phyloP scores from a whole-genome alignment of 2,329 filamentous ascomycete species.

The Graphium sp. region DNA sequence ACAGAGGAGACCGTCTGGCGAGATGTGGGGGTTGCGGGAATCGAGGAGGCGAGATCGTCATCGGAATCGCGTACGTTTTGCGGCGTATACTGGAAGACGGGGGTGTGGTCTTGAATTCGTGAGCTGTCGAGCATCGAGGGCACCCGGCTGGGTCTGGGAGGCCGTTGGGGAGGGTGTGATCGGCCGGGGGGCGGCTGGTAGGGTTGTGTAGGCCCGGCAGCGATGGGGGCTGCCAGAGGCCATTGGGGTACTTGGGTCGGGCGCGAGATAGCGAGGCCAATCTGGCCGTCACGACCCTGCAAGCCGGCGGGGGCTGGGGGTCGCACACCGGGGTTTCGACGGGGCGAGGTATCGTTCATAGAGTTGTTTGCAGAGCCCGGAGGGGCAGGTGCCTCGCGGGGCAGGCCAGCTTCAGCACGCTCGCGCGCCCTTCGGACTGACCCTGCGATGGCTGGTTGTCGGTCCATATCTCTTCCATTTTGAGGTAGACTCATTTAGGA shows the following conservation, averaged over 20 bases:
- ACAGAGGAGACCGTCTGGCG: constrained; percentile 34
- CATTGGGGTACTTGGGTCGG: constrained; percentile 33
- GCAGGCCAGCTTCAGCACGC: constrained; percentile 23
- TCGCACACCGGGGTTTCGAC: constrained; percentile 10
- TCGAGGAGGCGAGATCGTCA: constrained; percentile 19
- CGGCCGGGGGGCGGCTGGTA: constrained; percentile 34
- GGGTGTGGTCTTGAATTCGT: constrained; percentile 35
- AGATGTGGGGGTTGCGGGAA: constrained; percentile 28
- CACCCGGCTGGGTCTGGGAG: constrained; percentile 34
- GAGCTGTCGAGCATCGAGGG: constrained; percentile 13
- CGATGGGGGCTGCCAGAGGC: constrained; percentile 27
- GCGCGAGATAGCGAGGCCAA: constrained; percentile 30
- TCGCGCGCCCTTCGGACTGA: constrained; percentile 39
- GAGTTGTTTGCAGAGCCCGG: constrained; percentile 11
- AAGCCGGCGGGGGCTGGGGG: constrained; percentile 15
- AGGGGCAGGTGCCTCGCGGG: constrained; percentile 9
- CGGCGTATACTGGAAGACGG: constrained; percentile 29
- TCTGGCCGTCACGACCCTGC: constrained; percentile 17
- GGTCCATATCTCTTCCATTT: constrained; percentile 37
- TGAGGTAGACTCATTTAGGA: constrained; percentile 36
- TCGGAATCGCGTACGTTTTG: constrained; percentile 17
- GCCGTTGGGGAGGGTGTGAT: constrained; percentile 36
- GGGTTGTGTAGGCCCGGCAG: constrained; percentile 16
- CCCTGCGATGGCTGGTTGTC: constrained; percentile 21
- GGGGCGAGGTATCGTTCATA: constrained; percentile 11